Conservation (phyloP, 805 yeast species). For the Lachancea sp. region DNA sequence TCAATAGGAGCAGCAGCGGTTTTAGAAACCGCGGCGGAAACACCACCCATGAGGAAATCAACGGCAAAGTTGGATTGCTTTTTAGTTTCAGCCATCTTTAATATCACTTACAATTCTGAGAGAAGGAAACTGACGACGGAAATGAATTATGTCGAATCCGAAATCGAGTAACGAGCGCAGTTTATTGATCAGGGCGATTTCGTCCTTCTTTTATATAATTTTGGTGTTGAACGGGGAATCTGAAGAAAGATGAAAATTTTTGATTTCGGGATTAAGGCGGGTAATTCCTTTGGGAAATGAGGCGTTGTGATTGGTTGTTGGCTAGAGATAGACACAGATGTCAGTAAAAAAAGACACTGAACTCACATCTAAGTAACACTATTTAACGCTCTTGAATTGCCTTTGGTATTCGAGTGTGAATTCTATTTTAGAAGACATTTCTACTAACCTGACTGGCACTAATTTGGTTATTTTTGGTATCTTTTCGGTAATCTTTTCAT, state of each 20-base stretch:
- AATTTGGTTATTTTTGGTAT: too few relatives aligned
- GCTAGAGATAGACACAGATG: background rate
- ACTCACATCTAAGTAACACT: background rate
- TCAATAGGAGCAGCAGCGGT: slow-evolving; percentile 98
- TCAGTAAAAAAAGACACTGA: background rate
- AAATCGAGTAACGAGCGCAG: too few relatives aligned
- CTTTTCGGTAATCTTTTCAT: too few relatives aligned
- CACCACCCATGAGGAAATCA: slow-evolving; percentile 96
- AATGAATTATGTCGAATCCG: background rate
- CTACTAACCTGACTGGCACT: too few relatives aligned
- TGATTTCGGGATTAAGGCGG: background rate
- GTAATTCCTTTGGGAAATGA: slow-evolving; percentile 1
- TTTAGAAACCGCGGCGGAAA: slow-evolving; percentile 97
- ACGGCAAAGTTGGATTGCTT: slow-evolving; percentile 42
- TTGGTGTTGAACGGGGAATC: slow-evolving; percentile 4
- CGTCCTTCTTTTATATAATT: slow-evolving; percentile 4
- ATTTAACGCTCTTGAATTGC: background rate
- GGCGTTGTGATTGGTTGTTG: slow-evolving; percentile 2
- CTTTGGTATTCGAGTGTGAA: background rate
- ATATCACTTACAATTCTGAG: slow-evolving; percentile 1
- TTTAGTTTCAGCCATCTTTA: slow-evolving; percentile 21
- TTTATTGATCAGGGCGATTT: background rate
- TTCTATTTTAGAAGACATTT: too few relatives aligned
- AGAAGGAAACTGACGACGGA: background rate
- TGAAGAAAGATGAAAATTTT: slow-evolving; percentile 2